A percentile compares a stretch with the other conserved stretches of the same genome.
phyloP scores from a whole-genome alignment of 1,284 basidiomycete genomes.

The Neolentinus lepideus region DNA sequence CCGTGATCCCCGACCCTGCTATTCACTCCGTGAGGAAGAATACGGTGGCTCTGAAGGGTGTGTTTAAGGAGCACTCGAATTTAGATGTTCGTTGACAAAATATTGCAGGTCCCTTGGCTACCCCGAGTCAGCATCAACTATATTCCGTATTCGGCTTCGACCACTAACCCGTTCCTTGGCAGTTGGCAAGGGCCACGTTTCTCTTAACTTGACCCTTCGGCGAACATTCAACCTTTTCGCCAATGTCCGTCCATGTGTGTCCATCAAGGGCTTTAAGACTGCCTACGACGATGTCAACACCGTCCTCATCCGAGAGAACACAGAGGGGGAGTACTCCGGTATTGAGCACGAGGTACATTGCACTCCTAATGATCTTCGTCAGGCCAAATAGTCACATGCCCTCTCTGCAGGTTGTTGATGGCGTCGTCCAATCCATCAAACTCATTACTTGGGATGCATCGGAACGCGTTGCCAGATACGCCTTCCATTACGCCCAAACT shows the following conservation, averaged over 20 bases:
- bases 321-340: constrained; percentile 99
- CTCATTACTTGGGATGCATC: constrained; percentile 99
- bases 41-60: constrained; percentile 96
- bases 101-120: constrained; percentile 77
- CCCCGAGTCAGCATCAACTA: constrained; percentile 63
- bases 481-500: constrained; percentile 94
- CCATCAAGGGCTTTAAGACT: constrained; percentile 96
- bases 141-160: neutral
- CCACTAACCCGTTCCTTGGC: constrained; percentile 6
- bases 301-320: constrained; percentile 98
- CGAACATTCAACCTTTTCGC: constrained; percentile 98
- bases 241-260: constrained; percentile 95
- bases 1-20: constrained; percentile 90
- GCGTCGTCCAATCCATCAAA: constrained; percentile 99
- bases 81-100: constrained; percentile 4
- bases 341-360: constrained; percentile 88
- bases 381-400: constrained; percentile 6
- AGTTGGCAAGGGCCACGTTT: constrained; percentile 99
- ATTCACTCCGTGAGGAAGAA: constrained; percentile 94
- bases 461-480: constrained; percentile 97
- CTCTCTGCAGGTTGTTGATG: constrained; percentile 75
- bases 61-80: constrained; percentile 12
- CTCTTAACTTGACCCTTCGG: constrained; percentile 94
- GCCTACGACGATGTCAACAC: constrained; percentile 98
- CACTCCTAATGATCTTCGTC: constrained; percentile 5